Evolutionary conservation across 1,284 basidiomycete genomes (phyloP).

Genomic region (Meripilus lineatus): DNA sequence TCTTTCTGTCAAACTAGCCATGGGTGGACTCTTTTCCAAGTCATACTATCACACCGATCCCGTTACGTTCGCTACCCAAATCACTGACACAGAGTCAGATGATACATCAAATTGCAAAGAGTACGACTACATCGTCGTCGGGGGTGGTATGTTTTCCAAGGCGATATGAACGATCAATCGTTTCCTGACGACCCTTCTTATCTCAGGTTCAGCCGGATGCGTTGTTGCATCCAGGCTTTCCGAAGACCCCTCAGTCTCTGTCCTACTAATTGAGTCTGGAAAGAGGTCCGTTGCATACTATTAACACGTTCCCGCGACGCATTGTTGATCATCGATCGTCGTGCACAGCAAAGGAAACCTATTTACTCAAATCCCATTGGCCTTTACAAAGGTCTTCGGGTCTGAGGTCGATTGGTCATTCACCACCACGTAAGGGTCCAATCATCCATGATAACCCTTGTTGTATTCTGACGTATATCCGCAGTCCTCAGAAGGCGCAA

Average conservation of each 20-base stretch:
- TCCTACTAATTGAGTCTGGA: constrained; percentile 29
- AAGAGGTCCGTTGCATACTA: constrained; percentile 17
- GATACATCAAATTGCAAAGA: neutral
- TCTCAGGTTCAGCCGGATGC: constrained; percentile 26
- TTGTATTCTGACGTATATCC: neutral
- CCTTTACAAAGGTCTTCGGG: constrained; percentile 19
- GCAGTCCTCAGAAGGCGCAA: constrained; percentile 19
- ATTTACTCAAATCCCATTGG: constrained; percentile 22
- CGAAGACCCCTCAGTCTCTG: constrained; percentile 20
- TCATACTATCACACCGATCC: too few species aligned
- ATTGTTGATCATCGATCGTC: neutral
- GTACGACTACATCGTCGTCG: constrained; percentile 28
- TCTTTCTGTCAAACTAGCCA: too few species aligned
- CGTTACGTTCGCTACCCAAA: neutral
- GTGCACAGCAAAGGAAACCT: constrained; percentile 11
- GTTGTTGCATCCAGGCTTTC: constrained; percentile 27
- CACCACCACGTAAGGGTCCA: constrained; percentile 18
- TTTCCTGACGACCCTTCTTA: neutral
- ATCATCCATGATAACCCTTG: neutral
- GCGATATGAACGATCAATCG: neutral
- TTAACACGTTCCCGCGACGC: neutral
- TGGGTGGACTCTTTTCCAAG: too few species aligned
- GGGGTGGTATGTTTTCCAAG: constrained; percentile 19
- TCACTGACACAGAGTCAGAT: neutral
- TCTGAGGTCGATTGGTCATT: constrained; percentile 26